Percentiles rank a stretch among this genome's conserved stretches.
phyloP scores from a whole-genome alignment of 2,329 filamentous ascomycete species.

The Alternaria rosae region DNA sequence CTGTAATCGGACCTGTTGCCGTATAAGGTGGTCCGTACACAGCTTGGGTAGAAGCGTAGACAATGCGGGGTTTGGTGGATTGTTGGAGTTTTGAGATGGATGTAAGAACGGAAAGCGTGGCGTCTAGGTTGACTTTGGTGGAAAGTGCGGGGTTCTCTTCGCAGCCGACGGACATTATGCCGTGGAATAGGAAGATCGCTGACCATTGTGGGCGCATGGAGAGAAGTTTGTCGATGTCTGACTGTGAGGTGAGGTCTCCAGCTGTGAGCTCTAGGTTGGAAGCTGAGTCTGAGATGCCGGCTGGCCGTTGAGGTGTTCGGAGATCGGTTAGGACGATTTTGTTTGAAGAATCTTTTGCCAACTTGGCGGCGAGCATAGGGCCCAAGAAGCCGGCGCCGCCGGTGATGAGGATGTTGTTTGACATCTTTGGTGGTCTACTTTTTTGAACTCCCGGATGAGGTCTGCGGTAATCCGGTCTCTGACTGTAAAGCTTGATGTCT shows the following conservation, averaged over 20 bases:
- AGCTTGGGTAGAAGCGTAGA: constrained; percentile 2
- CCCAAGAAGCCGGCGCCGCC: constrained; percentile 8
- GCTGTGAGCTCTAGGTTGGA: constrained; percentile 1
- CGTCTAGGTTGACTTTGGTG: constrained; percentile 65
- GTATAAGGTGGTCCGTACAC: constrained; percentile 53
- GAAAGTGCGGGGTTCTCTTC: constrained; percentile 66
- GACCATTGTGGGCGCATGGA: constrained; percentile 13
- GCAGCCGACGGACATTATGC: constrained; percentile 69
- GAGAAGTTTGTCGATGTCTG: constrained; percentile 5
- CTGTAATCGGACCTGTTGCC: constrained; percentile 50
- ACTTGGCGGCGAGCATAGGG: constrained; percentile 10
- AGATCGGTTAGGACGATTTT: constrained; percentile 5
- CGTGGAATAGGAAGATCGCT: constrained; percentile 64
- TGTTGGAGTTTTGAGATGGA: neutral
- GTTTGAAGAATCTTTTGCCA: neutral
- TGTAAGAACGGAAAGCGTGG: constrained; percentile 56
- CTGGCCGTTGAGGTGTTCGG: constrained; percentile 3
- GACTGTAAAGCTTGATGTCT: neutral
- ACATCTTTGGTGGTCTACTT: neutral
- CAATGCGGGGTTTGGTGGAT: neutral
- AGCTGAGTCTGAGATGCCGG: neutral
- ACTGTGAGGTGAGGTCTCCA: neutral
- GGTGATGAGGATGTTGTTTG: constrained; percentile 4
- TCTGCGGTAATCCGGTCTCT: neutral
- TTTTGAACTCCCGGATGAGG: neutral